A percentile compares a stretch with the other conserved stretches of the same genome.
phyloP scores from a whole-genome alignment of 371 early-diverging fungal genomes.

The Aphelidium insulamus region DNA sequence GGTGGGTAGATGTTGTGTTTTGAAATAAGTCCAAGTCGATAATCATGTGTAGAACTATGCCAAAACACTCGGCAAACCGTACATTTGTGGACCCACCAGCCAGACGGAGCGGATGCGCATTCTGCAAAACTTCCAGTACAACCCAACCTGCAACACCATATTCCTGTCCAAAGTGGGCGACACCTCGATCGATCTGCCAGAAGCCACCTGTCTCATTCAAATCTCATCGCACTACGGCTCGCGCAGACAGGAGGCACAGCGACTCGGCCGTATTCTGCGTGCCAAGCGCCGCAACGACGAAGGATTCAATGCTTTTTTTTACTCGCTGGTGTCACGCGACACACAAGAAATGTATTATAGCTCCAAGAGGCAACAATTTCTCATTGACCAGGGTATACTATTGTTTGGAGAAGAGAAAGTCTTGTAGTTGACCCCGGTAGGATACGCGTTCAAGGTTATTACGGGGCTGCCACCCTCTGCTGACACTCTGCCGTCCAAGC shows the following conservation, averaged over 20 bases:
- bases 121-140: constrained; percentile 84
- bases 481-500: not conserved
- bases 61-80: constrained; percentile 67
- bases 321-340: constrained; percentile 91
- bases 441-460: constrained; percentile 94
- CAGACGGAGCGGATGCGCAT: constrained; percentile 92
- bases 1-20: constrained; percentile 13
- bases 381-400: constrained; percentile 99
- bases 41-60: constrained; percentile 50
- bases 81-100: constrained; percentile 90
- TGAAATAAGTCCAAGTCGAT: not conserved
- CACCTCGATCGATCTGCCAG: constrained; percentile 98
- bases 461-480: constrained; percentile 12
- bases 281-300: constrained; percentile 95
- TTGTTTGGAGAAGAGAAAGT: no score
- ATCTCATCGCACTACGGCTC: constrained; percentile 98
- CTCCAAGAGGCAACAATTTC: constrained; percentile 93
- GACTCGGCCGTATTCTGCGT: constrained; percentile 91
- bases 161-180: constrained; percentile 99
- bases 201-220: constrained; percentile 97
- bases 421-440: no score
- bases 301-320: constrained; percentile 94
- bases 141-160: constrained; percentile 83
- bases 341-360: constrained; percentile 99
- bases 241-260: constrained; percentile 98